These are phyloP conservation scores for Fusarium buharicum DNA, from an alignment of 2,329 filamentous ascomycete genomes.

Conservation along the genomic window DNA sequence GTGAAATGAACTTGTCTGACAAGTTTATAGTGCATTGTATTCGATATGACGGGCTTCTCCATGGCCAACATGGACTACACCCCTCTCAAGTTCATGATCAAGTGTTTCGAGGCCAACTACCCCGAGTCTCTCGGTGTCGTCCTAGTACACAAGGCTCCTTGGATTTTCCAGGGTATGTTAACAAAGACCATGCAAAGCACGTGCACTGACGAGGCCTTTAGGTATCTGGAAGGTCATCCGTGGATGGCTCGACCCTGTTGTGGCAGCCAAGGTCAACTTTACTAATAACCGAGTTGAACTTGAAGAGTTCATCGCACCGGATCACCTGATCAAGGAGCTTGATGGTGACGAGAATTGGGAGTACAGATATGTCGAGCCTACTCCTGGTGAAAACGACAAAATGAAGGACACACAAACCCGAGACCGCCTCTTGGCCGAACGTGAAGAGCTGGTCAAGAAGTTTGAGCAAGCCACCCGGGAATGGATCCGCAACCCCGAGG, in stretches of 20 bases:
- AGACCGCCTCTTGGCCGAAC: constrained; percentile 70
- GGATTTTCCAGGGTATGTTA: constrained; percentile 87
- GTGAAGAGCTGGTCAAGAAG: constrained; percentile 72
- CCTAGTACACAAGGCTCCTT: constrained; percentile 94
- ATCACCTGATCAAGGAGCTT: constrained; percentile 81
- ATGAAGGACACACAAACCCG: constrained; percentile 74
- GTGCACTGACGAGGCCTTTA: constrained; percentile 47
- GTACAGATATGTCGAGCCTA: constrained; percentile 84
- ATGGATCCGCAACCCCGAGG: constrained; percentile 71
- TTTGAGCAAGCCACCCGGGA: constrained; percentile 79
- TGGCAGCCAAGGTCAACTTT: constrained; percentile 93
- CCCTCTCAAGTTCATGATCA: constrained; percentile 99
- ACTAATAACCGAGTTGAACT: constrained; percentile 84
- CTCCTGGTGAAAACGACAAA: constrained; percentile 76
- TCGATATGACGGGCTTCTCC: constrained; percentile 95
- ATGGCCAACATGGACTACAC: constrained; percentile 98
- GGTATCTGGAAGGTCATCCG: constrained; percentile 96
- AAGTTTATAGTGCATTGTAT: constrained; percentile 78
- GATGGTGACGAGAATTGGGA: constrained; percentile 87
- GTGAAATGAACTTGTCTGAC: constrained; percentile 28
- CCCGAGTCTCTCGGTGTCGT: constrained; percentile 91
- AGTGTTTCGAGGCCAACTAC: constrained; percentile 98
- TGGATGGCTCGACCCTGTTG: constrained; percentile 96
- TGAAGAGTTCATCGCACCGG: constrained; percentile 75
- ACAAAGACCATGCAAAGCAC: constrained; percentile 25